Base-by-base conservation (phyloP, 2,329 filamentous ascomycete species). In the Neofusicoccum sp. region DNA sequence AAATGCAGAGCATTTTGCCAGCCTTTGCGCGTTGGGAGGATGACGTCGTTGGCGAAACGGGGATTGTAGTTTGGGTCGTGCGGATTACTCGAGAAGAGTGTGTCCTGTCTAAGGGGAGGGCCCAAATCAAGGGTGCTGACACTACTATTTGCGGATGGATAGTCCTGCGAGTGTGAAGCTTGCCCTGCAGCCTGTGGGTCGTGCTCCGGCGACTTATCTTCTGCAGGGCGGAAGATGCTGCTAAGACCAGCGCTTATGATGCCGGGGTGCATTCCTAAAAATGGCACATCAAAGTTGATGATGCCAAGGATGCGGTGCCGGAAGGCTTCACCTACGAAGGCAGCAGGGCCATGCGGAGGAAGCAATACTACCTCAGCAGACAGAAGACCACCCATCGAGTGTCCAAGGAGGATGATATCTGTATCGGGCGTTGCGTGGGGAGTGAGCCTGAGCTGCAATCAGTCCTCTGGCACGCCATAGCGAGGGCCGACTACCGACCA, bases 371-470 rank as follows among this genome's bases (percentile, higher is more conserved):
- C 84, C 67, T 97, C 93, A 1, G 90, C 90, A 28, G 89, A 85
- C 28, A 97, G 75, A 26, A 97, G 80, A 1, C 93, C 93, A 14
- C 93, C 93, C 86, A 97, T 93, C 43, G 90, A 96, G 73, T 96
- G 93, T 0, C 93, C 92, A 2, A 96, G 79, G 3, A 97, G 80
- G 20, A 97, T 81, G 2, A 96, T 82, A 77, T 97, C 93, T 1
- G 91, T 92, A 20, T 80, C 83, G 3, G 82, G 77, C 30, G 84
- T 84, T 72, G 93, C 89, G 67, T 96, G 90, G 6, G 91, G 91
- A 61, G 83, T 79, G 31, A 96, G 79, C 91, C 83, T 86, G 62
- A 20, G 51, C 9, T 34, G 26, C 30, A 41, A 36, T 57, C 51
- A 45, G 54, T 58, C 54, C 31, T 58, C 30, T 41, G 34, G 44